Conservation (phyloP, 108 stramenopile species). For the Nitzschia sp. region DNA sequence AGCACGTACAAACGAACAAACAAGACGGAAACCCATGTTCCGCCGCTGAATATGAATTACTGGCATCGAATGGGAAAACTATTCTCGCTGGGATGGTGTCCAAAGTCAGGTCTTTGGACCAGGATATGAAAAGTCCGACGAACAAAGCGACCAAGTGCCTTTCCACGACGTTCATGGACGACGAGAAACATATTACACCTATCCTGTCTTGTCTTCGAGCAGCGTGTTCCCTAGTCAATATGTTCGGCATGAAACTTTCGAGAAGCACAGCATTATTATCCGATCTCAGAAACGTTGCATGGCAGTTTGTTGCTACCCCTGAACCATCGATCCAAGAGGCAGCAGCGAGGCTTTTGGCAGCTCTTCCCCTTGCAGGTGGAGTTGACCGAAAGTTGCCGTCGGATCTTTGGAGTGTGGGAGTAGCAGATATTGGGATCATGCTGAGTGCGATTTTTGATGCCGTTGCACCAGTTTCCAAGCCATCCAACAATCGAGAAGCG, state of each 20-base stretch:
- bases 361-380: constrained; percentile 33
- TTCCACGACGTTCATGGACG: constrained; percentile 3
- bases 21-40: constrained; percentile 13
- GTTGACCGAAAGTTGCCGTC: constrained; percentile 31
- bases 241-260: constrained; percentile 46
- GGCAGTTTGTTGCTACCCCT: constrained; percentile 16
- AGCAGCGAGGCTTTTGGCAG: constrained; percentile 33
- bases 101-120: constrained; percentile 10
- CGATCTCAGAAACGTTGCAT: constrained; percentile 8
- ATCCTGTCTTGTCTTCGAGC: constrained; percentile 27
- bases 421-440: constrained; percentile 12
- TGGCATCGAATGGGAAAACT: constrained; percentile 23
- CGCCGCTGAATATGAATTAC: constrained; percentile 34
- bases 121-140: neutral
- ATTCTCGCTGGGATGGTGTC: constrained; percentile 28
- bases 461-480: constrained; percentile 28
- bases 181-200: constrained; percentile 12
- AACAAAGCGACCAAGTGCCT: constrained; percentile 1
- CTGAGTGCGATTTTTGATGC: constrained; percentile 19
- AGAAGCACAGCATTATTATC: constrained; percentile 28
- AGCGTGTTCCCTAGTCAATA: constrained; percentile 25
- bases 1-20: constrained; percentile 11
- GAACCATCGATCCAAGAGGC: constrained; percentile 23
- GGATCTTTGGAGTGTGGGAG: constrained; percentile 24
- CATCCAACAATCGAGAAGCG: neutral